Percentiles rank a stretch among this genome's conserved stretches.
phyloP scores from a whole-genome alignment of 176 grass and related monocot genomes.

The Poa pratensis region DNA sequence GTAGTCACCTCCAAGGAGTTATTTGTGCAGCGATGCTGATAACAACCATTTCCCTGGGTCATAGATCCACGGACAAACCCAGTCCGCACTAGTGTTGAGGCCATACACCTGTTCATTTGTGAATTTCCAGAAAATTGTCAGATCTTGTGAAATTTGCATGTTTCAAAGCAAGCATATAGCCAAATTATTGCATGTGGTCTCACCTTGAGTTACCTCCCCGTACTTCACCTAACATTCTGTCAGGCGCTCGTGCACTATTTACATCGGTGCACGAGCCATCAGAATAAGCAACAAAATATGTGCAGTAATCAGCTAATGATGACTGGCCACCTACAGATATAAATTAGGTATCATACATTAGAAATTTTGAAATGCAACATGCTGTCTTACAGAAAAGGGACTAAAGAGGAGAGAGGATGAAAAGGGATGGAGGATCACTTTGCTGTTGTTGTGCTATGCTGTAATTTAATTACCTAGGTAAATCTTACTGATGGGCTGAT shows the following conservation, averaged over 20 bases:
- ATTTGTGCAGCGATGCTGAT: constrained; percentile 93
- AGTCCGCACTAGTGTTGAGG: constrained; percentile 95
- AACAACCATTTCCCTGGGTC: constrained; percentile 99
- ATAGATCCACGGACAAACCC: constrained; percentile 98
- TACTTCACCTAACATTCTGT: constrained; percentile 96
- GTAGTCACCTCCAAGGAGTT: constrained; percentile 74
- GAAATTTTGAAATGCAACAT: constrained; percentile 8
- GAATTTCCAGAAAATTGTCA: constrained; percentile 24
- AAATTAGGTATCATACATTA: constrained; percentile 18
- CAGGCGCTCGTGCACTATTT: constrained; percentile 92
- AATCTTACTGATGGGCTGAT: constrained; percentile 9
- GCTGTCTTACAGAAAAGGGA: constrained; percentile 27
- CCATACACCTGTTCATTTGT: constrained; percentile 76
- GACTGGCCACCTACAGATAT: constrained; percentile 84
- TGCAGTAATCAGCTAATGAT: constrained; percentile 99
- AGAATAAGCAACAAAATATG: constrained; percentile 98
- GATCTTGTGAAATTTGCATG: constrained; percentile 11
- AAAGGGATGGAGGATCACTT: constrained; percentile 14
- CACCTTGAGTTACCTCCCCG: constrained; percentile 95
- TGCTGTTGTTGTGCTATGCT: not conserved
- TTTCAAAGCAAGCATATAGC: not conserved
- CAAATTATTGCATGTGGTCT: constrained; percentile 11
- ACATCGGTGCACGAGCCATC: constrained; percentile 98
- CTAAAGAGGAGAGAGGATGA: not conserved
- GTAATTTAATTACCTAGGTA: constrained; percentile 27